These are phyloP conservation scores for Penstemon newberryi DNA, from an alignment of 257 asterid species.

Conservation along the genomic window DNA sequence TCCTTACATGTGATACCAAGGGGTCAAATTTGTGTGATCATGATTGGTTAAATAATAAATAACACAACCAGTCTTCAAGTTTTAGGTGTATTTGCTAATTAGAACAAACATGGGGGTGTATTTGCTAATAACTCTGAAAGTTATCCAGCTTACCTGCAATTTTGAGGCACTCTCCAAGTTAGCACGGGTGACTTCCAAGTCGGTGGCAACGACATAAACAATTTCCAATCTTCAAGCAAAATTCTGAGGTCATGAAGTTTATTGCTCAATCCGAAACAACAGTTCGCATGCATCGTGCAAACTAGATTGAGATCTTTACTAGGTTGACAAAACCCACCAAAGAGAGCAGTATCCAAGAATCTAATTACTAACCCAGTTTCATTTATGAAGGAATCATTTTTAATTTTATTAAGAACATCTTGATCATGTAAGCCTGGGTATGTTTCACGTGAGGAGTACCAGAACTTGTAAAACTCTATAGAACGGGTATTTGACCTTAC, in stretches of 20 bases:
- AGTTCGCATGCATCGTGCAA: constrained; percentile 83
- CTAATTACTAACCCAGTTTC: constrained; percentile 52
- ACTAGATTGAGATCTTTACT: constrained; percentile 58
- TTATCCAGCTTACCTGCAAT: constrained; percentile 56
- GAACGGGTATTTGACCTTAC: constrained; percentile 59
- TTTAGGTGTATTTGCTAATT: too few relatives aligned
- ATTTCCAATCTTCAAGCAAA: constrained; percentile 68
- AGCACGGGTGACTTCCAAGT: constrained; percentile 27
- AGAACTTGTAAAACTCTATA: constrained; percentile 71
- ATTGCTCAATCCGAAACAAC: constrained; percentile 63
- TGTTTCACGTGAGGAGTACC: constrained; percentile 52
- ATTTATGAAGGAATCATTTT: constrained; percentile 41
- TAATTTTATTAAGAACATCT: constrained; percentile 67
- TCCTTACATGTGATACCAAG: too few relatives aligned
- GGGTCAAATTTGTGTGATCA: too few relatives aligned
- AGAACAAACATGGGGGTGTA: too few relatives aligned
- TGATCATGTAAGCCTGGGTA: constrained; percentile 73
- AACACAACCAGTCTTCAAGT: too few relatives aligned
- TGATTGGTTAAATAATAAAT: too few relatives aligned
- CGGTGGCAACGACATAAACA: constrained; percentile 46
- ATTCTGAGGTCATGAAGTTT: constrained; percentile 77
- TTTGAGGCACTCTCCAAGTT: constrained; percentile 79
- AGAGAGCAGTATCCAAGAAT: constrained; percentile 62
- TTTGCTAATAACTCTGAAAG: background rate
- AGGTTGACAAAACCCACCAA: constrained; percentile 86